phyloP scores from a whole-genome alignment of 2,329 filamentous ascomycete species.

The Fusarium austroafricanum region DNA sequence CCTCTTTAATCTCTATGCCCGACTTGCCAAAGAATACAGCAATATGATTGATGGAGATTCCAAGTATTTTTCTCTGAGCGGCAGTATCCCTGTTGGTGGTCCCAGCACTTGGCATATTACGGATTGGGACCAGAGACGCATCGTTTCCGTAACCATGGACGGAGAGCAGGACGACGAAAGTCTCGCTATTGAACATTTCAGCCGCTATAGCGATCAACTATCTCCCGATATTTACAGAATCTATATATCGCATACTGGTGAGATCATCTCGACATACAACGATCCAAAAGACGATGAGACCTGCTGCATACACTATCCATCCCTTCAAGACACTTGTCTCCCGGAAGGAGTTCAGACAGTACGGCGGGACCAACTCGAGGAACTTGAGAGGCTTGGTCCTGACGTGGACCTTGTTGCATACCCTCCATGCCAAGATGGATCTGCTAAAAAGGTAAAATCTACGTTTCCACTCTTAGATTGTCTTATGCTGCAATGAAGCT shows the following conservation, averaged over 20 bases:
- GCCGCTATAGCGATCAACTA: conserved; percentile 25
- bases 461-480: background rate
- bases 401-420: conserved; percentile 42
- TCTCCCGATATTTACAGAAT: conserved; percentile 35
- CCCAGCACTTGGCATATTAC: conserved; percentile 46
- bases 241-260: conserved; percentile 38
- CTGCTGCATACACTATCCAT: conserved; percentile 45
- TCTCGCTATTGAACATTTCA: conserved; percentile 42
- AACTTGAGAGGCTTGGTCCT: conserved; percentile 45
- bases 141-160: conserved; percentile 48
- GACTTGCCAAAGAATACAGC: background rate
- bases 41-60: background rate
- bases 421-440: fast-evolving
- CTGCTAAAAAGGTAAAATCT: background rate
- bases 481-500: background rate
- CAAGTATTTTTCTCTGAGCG: background rate
- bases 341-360: conserved; percentile 37
- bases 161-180: conserved; percentile 45
- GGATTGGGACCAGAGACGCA: conserved; percentile 46
- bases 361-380: conserved; percentile 39
- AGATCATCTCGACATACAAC: conserved; percentile 40
- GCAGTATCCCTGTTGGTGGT: conserved; percentile 29
- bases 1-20: background rate
- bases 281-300: conserved; percentile 45
- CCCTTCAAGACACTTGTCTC: conserved; percentile 29